A percentile compares a stretch with the other conserved stretches of the same genome.
Evolutionary conservation across 140 eudicot genomes (phyloP).

Genomic region (Anethum foeniculum): DNA sequence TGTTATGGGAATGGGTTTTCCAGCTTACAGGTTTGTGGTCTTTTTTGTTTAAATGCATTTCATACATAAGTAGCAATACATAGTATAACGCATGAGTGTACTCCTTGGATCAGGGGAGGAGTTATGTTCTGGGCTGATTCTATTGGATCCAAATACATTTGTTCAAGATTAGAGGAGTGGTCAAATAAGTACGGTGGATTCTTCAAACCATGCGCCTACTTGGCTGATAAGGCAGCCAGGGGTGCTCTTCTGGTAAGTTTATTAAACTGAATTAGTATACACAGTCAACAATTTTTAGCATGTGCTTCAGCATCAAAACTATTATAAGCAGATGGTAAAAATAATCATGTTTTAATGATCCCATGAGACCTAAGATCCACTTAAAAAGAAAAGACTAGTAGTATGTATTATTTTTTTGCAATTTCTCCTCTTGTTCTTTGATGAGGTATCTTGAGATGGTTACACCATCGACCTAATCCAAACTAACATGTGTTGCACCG

Average conservation of each 20-base stretch:
- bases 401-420: background rate
- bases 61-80: background rate
- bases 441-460: background rate
- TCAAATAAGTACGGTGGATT: slow-evolving; percentile 61
- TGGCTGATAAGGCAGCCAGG: slow-evolving; percentile 64
- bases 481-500: background rate
- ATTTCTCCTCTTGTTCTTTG: background rate
- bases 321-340: background rate
- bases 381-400: background rate
- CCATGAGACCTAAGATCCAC: background rate
- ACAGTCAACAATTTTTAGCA: background rate
- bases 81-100: background rate
- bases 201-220: slow-evolving; percentile 84
- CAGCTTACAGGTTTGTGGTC: slow-evolving; percentile 72
- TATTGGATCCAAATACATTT: slow-evolving; percentile 75
- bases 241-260: slow-evolving; percentile 78
- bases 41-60: background rate
- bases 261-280: background rate
- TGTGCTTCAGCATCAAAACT: background rate
- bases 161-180: slow-evolving; percentile 74
- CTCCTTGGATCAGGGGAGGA: slow-evolving; percentile 58
- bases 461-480: background rate
- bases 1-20: slow-evolving; percentile 97
- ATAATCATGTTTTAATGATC: background rate
- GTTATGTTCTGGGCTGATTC: slow-evolving; percentile 90